Evolutionary conservation across 2,329 filamentous ascomycete genomes (phyloP).

Genomic region (Monosporascus ibericus): DNA sequence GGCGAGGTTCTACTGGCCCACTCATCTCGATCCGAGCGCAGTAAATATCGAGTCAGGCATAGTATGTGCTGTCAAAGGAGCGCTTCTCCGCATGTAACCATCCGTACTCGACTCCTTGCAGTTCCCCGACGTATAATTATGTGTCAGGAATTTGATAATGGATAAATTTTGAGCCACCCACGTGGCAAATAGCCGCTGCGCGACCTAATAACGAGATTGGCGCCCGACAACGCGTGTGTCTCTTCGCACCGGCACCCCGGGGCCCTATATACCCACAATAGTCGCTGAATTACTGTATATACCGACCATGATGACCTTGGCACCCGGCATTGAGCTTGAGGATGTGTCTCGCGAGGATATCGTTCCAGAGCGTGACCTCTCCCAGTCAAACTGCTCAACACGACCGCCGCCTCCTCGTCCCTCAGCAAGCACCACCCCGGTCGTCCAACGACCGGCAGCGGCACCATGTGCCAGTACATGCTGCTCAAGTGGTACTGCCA

Average conservation of each 20-base stretch:
- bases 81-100: background rate
- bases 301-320: too few relatives aligned
- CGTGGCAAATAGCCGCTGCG: slow-evolving; percentile 12
- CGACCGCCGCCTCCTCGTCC: too few relatives aligned
- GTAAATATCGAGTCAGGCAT: background rate
- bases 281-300: too few relatives aligned
- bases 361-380: too few relatives aligned
- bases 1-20: background rate
- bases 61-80: too few relatives aligned
- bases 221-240: background rate
- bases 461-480: slow-evolving; percentile 23
- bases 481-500: slow-evolving; percentile 26
- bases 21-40: background rate
- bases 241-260: background rate
- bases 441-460: background rate
- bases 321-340: too few relatives aligned
- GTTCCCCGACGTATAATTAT: slow-evolving; percentile 9
- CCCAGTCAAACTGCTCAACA: too few relatives aligned
- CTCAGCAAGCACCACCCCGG: background rate
- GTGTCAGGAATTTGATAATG: slow-evolving; percentile 13
- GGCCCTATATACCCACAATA: background rate
- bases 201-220: background rate
- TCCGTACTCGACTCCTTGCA: background rate
- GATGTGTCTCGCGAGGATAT: too few relatives aligned
- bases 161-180: slow-evolving; percentile 12